Base-by-base conservation (phyloP, 345 rosid genomes). In the Gossypium thurberi region DNA sequence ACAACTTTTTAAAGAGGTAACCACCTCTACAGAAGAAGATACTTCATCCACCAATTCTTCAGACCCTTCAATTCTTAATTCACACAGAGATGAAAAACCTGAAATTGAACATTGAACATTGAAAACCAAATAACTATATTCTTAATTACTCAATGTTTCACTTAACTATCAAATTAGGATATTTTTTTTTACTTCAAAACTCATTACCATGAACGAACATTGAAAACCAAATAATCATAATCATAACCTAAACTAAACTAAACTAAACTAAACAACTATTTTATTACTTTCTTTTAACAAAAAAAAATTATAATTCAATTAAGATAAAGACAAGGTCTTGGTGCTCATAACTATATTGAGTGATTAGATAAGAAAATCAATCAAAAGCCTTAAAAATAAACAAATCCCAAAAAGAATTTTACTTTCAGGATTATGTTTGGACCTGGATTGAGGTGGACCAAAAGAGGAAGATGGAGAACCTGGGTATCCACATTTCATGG, bases 361-460 rank as follows among this genome's bases (percentile, higher is more conserved):
- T 3, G 50, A 65, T 51, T 8, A 56, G 48, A 7, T 15, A 33
- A 65, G 60, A 2, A 46, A 48, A 67, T 18, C 23, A 8, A 50
- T 18, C 10, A 56, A 37, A 64, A 64, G 10, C 26, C 71, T 23
- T 6, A 1, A 47, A 8, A 50, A 50, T 3, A 68, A 25, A 15
- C 71, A 25, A 9, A 26, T 17, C 58, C 13, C 18, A 13, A 13
- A 53, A 3, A 20, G 18, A 20, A 65, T 5, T 43, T 65, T 28
- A 86, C 98, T 95, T 87, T 89, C 83, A 9, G 95, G 89, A 67
- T 92, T 91, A 28, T 73, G 75, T 84, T 79, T 91, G 82, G 82
- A 47, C 81, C 85, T 85, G 74, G 91, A 85, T 25, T 86, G 81
- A 81, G 93, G 89, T 44, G 88, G 94, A 68, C 85, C 88, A 60